Evolutionary conservation across 1,284 basidiomycete genomes (phyloP), one percentile per base, ranked within the genome.

Genomic region (Cryptococcus sp.): DNA sequence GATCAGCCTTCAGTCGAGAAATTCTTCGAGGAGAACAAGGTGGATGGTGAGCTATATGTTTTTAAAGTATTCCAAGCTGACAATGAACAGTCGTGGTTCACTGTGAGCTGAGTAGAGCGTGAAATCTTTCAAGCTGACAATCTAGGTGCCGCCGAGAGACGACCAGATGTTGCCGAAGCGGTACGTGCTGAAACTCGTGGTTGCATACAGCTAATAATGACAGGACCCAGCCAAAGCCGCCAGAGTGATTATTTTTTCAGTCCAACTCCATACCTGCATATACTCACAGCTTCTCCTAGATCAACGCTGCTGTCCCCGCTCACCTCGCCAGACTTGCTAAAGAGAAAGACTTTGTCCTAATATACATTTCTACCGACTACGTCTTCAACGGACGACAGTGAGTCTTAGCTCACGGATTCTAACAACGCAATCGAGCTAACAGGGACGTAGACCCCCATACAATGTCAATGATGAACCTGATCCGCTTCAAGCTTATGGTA

Each of bases 341-440:
- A 31, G 54, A 66, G 52, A 51, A 68, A 47, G 66, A 62, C 36
- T 76, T 77, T 64, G 61, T 61, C n/a, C 59, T 81, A 35, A 66
- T 81, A 54, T 79, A 80, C 70, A 79, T 81, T 52, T 80, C 79
- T 2, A 78, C 77, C 10, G 77, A 78, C 58, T 78, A 77, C 57
- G 74, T 74, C 35, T 76, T 76, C 61, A 65, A 74, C 48, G 74
- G 74, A 10, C 58, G 61, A 15, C 66, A 67, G 72, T 75, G 52
- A 52, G 71, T 45, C 5, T 3, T 32, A 11, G 23, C 8, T 30
- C 42, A 15, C 50, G 6, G n/a, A 8, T n/a, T 7, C 36, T 31
- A 6, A 3, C n/a, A 23, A 6, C 8, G 13, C 35, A 45, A 44
- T 14, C 36, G 32, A 47, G 33, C 54, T 48, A 4, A 49, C 47